These are phyloP conservation scores for Dunaliella sp. DNA, from an alignment of 139 green algal genomes.

Conservation along the genomic window DNA sequence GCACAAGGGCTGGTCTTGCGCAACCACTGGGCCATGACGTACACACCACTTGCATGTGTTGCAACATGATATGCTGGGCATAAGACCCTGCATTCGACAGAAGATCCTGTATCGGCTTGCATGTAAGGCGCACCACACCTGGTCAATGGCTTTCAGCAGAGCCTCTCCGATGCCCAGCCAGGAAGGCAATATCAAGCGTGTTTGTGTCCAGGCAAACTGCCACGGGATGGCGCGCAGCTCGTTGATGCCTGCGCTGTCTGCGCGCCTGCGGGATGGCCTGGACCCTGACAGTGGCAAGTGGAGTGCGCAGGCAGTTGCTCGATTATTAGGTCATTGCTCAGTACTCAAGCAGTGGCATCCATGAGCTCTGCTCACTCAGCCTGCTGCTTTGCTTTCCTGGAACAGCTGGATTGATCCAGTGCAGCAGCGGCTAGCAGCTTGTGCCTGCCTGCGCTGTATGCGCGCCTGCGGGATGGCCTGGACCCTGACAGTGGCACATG, in stretches of 20 bases:
- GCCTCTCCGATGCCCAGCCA: conserved; percentile 95
- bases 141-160: conserved; percentile 61
- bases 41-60: no score
- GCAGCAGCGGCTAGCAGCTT: conserved; percentile 71
- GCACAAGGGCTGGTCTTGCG: no score
- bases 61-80: no score
- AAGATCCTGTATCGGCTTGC: no score
- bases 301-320: not conserved
- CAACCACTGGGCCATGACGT: no score
- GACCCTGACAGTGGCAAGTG: no score
- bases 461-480: conserved; percentile 30
- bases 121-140: conserved; percentile 28
- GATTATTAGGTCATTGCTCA: not conserved
- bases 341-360: not conserved
- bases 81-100: no score
- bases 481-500: no score
- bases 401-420: not conserved
- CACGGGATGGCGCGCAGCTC: conserved; percentile 96
- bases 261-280: conserved; percentile 30
- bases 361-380: not conserved
- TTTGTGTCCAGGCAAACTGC: conserved; percentile 99
- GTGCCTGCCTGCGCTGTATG: conserved; percentile 51
- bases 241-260: conserved; percentile 50
- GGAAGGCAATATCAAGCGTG: conserved; percentile 91
- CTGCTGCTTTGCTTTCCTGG: not conserved